phyloP scores from a whole-genome alignment of 257 asterid species.

The Solanum piurae region DNA sequence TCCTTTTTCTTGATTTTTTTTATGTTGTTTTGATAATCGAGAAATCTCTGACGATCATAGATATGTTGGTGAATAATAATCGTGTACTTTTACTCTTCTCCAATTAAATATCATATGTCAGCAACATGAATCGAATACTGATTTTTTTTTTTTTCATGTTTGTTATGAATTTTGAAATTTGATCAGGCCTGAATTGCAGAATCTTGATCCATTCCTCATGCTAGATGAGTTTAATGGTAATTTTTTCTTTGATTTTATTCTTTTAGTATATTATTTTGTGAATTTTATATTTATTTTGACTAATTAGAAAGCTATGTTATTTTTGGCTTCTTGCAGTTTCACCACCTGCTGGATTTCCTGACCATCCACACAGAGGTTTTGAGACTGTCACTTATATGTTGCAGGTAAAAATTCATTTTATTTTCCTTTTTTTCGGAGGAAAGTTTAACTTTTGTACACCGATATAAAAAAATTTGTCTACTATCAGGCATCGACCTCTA shows the following conservation, averaged over 20 bases:
- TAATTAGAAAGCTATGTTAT: not conserved
- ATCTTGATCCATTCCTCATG: slow-evolving; percentile 84
- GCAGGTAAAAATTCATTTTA: slow-evolving; percentile 29
- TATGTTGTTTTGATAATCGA: rapidly evolving
- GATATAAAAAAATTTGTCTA: too few relatives aligned
- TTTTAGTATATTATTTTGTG: not conserved
- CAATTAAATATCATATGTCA: not conserved
- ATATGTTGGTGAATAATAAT: not conserved
- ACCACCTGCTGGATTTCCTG: slow-evolving; percentile 95
- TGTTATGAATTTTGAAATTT: not conserved
- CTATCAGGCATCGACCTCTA: rapidly evolving
- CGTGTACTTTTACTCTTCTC: rapidly evolving
- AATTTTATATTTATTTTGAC: not conserved
- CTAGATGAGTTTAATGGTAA: slow-evolving; percentile 76
- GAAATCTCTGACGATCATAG: rapidly evolving
- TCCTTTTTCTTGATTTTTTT: not conserved
- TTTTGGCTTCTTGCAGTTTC: slow-evolving; percentile 34
- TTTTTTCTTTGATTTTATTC: not conserved
- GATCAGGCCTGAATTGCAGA: slow-evolving; percentile 68
- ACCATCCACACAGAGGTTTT: slow-evolving; percentile 95
- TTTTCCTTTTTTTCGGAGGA: not conserved
- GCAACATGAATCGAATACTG: not conserved
- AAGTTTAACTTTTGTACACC: not conserved
- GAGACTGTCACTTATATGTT: slow-evolving; percentile 89
- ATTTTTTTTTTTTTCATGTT: not conserved